A percentile compares a stretch with the other conserved stretches of the same genome.
Conservation (phyloP, 192 early-diverging fungal genomes). For the Umbelopsis sp. region DNA sequence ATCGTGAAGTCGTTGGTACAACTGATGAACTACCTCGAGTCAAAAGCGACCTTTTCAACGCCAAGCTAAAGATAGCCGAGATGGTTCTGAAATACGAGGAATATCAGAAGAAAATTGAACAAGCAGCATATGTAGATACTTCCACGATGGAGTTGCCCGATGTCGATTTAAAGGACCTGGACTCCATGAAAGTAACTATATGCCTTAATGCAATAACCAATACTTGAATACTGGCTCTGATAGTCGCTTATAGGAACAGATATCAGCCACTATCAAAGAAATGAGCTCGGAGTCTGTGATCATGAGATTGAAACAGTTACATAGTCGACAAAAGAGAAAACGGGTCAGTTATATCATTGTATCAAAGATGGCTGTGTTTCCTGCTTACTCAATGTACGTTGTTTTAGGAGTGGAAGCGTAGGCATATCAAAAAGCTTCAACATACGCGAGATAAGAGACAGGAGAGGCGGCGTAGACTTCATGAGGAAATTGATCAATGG, state of each 20-base stretch:
- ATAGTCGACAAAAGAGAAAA: background rate
- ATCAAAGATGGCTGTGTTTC: background rate
- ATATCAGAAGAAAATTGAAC: background rate
- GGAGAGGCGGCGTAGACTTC: background rate
- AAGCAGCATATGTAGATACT: background rate
- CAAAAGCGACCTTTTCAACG: background rate
- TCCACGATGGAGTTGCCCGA: background rate
- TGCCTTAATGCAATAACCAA: too few species aligned
- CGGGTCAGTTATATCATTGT: background rate
- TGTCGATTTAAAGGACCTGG: too few species aligned
- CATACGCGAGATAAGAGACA: background rate
- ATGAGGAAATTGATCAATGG: background rate
- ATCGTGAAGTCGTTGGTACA: background rate
- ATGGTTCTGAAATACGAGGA: background rate
- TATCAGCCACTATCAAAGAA: background rate
- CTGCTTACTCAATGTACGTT: background rate
- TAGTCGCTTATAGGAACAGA: background rate
- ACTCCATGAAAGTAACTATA: too few species aligned
- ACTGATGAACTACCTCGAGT: background rate
- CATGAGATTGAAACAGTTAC: background rate
- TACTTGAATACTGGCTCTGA: too few species aligned
- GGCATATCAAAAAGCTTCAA: slow-evolving; percentile 1
- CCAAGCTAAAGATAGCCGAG: background rate
- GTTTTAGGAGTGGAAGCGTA: background rate
- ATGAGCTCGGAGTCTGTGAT: background rate